Evolutionary conservation across 768 basidiomycete genomes (phyloP).

Genomic region (Russula dissimulans): DNA sequence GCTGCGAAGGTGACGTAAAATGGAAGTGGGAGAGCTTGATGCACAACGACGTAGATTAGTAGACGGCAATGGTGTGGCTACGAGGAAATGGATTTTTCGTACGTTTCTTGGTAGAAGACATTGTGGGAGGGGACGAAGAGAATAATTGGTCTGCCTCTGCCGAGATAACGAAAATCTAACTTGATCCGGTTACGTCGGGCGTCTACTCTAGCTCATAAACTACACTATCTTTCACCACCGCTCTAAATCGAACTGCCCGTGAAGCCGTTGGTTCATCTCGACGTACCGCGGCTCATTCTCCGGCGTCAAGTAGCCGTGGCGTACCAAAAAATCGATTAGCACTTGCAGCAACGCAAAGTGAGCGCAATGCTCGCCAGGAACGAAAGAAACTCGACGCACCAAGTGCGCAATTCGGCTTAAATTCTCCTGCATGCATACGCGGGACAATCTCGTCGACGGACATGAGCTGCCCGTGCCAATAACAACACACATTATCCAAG

Average conservation of each 20-base stretch:
- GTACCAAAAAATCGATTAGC: slow-evolving; percentile 81
- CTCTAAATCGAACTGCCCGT: slow-evolving; percentile 59
- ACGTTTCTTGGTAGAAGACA: slow-evolving; percentile 19
- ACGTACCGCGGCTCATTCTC: slow-evolving; percentile 81
- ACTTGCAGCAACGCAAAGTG: slow-evolving; percentile 35
- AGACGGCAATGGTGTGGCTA: neutral
- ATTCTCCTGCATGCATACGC: slow-evolving; percentile 59
- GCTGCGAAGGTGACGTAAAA: slow-evolving; percentile 88
- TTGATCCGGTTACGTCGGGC: too few relatives aligned
- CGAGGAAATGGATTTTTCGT: neutral
- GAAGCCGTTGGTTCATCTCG: slow-evolving; percentile 68
- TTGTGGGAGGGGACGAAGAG: neutral
- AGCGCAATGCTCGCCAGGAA: neutral
- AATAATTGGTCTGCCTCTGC: neutral
- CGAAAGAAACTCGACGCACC: slow-evolving; percentile 37
- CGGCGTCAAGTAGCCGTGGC: slow-evolving; percentile 76
- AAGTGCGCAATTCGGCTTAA: slow-evolving; percentile 90
- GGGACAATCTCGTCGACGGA: slow-evolving; percentile 50
- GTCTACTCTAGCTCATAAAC: too few relatives aligned
- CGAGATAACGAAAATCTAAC: too few relatives aligned
- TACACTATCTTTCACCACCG: slow-evolving; percentile 30
- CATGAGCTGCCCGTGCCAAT: slow-evolving; percentile 43
- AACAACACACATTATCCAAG: neutral
- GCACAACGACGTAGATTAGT: neutral
- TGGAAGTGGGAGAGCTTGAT: slow-evolving; percentile 73